These are phyloP conservation scores for Phyllosticta paracitricarpa DNA, from an alignment of 2,329 filamentous ascomycete species.

Conservation along the genomic window DNA sequence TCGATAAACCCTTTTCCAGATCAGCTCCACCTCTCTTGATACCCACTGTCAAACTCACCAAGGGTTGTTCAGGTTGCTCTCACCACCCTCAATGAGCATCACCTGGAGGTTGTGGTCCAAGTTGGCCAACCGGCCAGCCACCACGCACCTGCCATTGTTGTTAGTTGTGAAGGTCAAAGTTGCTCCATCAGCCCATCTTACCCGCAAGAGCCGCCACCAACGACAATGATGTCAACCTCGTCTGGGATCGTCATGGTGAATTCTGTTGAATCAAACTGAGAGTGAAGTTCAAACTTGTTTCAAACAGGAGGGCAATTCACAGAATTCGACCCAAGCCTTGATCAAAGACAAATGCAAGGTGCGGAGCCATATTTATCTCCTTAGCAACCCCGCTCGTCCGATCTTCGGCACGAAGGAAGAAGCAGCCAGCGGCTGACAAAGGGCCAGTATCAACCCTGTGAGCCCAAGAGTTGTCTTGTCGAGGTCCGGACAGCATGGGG, in stretches of 20 bases:
- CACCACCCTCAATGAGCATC: conserved; percentile 60
- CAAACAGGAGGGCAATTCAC: neutral
- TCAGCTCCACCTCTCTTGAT: neutral
- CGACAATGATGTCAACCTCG: conserved; percentile 73
- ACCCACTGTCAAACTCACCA: conserved; percentile 31
- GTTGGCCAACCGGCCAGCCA: conserved; percentile 55
- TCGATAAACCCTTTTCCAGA: conserved; percentile 51
- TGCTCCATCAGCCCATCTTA: conserved; percentile 20
- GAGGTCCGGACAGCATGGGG: conserved; percentile 4
- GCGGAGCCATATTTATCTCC: conserved; percentile 5
- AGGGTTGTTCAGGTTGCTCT: conserved; percentile 67
- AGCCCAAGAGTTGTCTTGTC: conserved; percentile 1
- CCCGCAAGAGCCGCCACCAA: conserved; percentile 62
- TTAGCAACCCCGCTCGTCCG: conserved; percentile 7
- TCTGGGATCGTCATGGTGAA: conserved; percentile 54
- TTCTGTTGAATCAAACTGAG: neutral
- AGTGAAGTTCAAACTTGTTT: neutral
- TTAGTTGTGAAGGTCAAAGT: neutral
- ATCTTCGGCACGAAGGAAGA: conserved; percentile 10
- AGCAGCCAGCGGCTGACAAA: conserved; percentile 9
- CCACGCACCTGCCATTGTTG: conserved; percentile 31
- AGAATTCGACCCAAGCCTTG: neutral
- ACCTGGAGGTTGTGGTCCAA: conserved; percentile 65
- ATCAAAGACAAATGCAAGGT: neutral
- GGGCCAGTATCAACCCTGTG: conserved; percentile 6